Base-by-base conservation (phyloP, 2,329 filamentous ascomycete species). In the Annulohypoxylon truncatum region DNA sequence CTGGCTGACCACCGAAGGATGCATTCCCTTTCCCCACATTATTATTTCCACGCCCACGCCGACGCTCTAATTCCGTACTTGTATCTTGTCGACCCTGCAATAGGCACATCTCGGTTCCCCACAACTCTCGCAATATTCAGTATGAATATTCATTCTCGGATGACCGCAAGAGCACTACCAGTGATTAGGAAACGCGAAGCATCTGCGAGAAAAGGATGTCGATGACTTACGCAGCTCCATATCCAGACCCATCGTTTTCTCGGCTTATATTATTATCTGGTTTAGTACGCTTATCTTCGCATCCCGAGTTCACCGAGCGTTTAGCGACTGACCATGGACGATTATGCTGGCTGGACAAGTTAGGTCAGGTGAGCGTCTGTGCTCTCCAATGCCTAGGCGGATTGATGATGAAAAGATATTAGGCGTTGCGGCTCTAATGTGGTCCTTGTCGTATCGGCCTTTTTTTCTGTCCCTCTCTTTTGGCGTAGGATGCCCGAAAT, bases 141-240 rank as follows among this genome's bases (percentile, higher is more conserved):
- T 26, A 15, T 57, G 58, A 3, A 68, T 66, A 12, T 44, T 63
- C 58, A 68, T 66, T 18, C 54, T 47, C 24, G 53, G 48, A 22
- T 63, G 48, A 2, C 66, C 66, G 33, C 66, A 68, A 4, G 62
- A 44, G 10, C 66, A 68, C 62, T 65, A 13, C 13, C 22, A 24
- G 8, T 10, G 15, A 31, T 65, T 26, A 65, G 51, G 33, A 52
- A 40, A 20, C 38, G 4, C 13, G n/a, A 18, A 9, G n/a, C 18
- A 6, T 42, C 3, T 6, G 18, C 7, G 18, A 12, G 31, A 35
- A n/a, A 35, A 35, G 3, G 31, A 5, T 7, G 3, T 28, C 31
- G 15, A n/a, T 7, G 9, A 56, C 62, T n/a, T 6, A 65, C 62
- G 5, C 62, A 65, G 9, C n/a, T 65, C 62, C 62, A 65, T 3